Evolutionary conservation across 306 rosid species (phyloP), one percentile per base, ranked within the genome.

Genomic region (Rosa rugosa): DNA sequence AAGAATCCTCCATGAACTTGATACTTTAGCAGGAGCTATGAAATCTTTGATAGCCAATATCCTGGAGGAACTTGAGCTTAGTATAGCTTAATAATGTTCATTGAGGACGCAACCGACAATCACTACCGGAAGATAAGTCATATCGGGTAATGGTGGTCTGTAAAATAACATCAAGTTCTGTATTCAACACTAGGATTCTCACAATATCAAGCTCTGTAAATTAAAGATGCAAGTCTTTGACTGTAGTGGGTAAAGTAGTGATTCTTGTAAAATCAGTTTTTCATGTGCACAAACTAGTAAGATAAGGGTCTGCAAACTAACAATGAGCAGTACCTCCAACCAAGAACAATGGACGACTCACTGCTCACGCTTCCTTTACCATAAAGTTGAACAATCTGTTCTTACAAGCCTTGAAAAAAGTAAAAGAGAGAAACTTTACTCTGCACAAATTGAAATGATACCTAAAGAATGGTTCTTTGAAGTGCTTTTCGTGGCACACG

Each of bases 401-500:
- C 77, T 73, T 54, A 54, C 66, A 54, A 18, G 71, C 25, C 27
- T 23, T 13, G 54, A 41, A 36, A 63, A 71, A 71, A 38, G 50
- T 50, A 22, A 49, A 72, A 47, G 45, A 25, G 40, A 65, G 45
- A 36, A 20, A 40, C 27, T 67, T 18, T 40, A 67, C 72, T 13
- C 36, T 56, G 65, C 41, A 60, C 71, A 75, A 62, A 75, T 25
- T 20, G 70, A 75, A 74, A 46, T 63, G 70, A 14, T 40, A 31
- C 45, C 45, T 16, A 60, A 14, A 50, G 4, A n/a, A 27, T 50
- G 25, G 47, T 63, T 51, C 81, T 54, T 44, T 46, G 2, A 59
- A 75, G 45, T 59, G 71, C 68, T 69, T 27, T 40, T 25, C 36
- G 57, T 36, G 72, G 71, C 25, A 56, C 46, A 59, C 49, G 44